phyloP scores from a whole-genome alignment of 2,329 filamentous ascomycete species.

The Plenodomus lindquistii region DNA sequence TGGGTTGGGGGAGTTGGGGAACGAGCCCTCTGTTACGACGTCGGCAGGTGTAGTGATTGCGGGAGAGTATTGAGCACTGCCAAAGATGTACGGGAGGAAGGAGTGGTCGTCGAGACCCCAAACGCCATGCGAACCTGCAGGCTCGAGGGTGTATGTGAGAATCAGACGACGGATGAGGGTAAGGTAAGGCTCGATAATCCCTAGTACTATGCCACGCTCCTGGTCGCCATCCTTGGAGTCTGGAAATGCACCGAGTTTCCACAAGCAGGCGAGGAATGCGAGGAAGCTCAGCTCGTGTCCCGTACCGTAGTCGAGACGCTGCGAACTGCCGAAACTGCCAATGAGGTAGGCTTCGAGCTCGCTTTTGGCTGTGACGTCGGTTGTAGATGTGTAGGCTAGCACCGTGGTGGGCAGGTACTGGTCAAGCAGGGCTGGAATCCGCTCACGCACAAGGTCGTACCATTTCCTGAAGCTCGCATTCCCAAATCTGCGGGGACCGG shows the following conservation, averaged over 20 bases:
- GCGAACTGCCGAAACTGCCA: conserved; percentile 83
- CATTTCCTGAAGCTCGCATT: conserved; percentile 89
- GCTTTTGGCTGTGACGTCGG: conserved; percentile 54
- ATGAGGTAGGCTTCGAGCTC: conserved; percentile 81
- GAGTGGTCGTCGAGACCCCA: conserved; percentile 99
- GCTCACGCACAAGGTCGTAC: conserved; percentile 69
- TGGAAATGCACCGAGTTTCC: conserved; percentile 83
- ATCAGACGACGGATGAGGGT: conserved; percentile 80
- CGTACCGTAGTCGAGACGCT: conserved; percentile 92
- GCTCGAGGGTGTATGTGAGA: conserved; percentile 87
- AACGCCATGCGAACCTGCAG: conserved; percentile 93
- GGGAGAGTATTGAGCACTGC: conserved; percentile 84
- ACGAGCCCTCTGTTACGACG: conserved; percentile 79
- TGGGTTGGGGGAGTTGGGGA: conserved; percentile 69
- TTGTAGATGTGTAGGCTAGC: conserved; percentile 38
- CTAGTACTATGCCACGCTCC: conserved; percentile 80
- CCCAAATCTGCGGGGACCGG: conserved; percentile 85
- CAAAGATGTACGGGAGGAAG: conserved; percentile 92
- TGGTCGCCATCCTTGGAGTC: conserved; percentile 58
- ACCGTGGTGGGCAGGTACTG: conserved; percentile 59
- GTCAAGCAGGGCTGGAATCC: conserved; percentile 60
- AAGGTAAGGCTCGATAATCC: conserved; percentile 85
- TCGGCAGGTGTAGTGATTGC: conserved; percentile 61
- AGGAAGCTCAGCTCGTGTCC: conserved; percentile 95
- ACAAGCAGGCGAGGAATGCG: conserved; percentile 85